A percentile compares a stretch with the other conserved stretches of the same genome.
phyloP scores from a whole-genome alignment of 192 early-diverging fungal species.

The Podila verticillata region DNA sequence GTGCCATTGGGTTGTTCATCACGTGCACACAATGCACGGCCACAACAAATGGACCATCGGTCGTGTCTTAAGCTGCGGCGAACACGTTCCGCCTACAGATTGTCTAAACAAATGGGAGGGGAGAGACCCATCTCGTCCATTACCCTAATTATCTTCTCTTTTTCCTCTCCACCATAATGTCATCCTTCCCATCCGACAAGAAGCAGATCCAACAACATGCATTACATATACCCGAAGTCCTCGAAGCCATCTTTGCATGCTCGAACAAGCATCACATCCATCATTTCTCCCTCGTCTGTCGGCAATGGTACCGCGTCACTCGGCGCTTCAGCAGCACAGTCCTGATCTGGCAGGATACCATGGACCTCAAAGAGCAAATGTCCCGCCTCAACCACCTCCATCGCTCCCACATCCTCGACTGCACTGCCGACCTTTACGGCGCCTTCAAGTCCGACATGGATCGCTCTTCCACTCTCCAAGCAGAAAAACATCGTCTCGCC shows the following conservation, averaged over 20 bases:
- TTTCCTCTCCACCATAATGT: not conserved
- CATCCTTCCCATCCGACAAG: too few relatives aligned
- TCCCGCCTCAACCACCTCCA: not conserved
- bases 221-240: not conserved
- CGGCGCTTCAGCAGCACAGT: not conserved
- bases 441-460: not conserved
- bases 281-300: not conserved
- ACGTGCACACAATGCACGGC: too few relatives aligned
- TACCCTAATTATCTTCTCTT: not conserved
- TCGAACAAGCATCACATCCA: not conserved
- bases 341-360: not conserved
- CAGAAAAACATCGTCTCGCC: not conserved
- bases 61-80: too few relatives aligned
- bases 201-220: not conserved
- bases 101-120: too few relatives aligned
- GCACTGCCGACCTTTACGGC: not conserved
- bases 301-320: constrained; percentile 3
- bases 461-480: not conserved
- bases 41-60: too few relatives aligned
- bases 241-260: not conserved
- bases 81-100: too few relatives aligned
- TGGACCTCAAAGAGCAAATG: not conserved
- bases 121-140: too few relatives aligned
- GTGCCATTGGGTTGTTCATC: too few relatives aligned
- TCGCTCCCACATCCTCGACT: constrained; percentile 1